Evolutionary conservation across 2,329 filamentous ascomycete species (phyloP), one percentile per base, ranked within the genome.

Genomic region (Trichoderma pleuroti): DNA sequence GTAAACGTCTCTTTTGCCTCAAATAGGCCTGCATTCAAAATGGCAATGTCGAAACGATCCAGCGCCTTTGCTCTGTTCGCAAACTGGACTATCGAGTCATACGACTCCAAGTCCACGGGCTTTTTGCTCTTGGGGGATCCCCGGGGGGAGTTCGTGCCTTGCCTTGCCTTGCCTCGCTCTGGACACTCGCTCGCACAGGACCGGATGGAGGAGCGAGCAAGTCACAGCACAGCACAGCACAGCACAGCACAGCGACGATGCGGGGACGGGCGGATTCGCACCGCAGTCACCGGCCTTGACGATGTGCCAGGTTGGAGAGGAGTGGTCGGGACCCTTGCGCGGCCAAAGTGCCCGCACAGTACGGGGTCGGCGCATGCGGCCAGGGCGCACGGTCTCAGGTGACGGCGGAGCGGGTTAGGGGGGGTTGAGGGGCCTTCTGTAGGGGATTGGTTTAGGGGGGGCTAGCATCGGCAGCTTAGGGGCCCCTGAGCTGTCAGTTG

Each of bases 301-400:
- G 46, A 52, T 52, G 10, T 49, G 63, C 62, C 32, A 57, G 34
- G 64, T 46, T 67, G 64, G 64, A 42, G 34, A 59, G 46, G 64
- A 57, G 34, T 67, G 64, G 64, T 8, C 32, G 62, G 63, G 63
- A 52, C 30, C 49, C 42, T 34, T 64, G 62, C 42, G 46, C 24
- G 42, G 62, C 42, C 49, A 36, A 67, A 54, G 67, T 69, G 59
- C 59, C 67, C 57, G 67, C 67, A 69, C 67, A 63, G 67, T 69
- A 26, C 18, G 46, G 21, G 59, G 30, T 69, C n/a, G 60, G 66
- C 56, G 61, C 42, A 62, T 54, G 57, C 32, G 32, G 10, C 24
- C 4, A 8, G 46, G 12, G 21, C 34, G 57, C 49, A 69, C 67
- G 30, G 67, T 69, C 67, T 69, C 67, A 56, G 67, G 67, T 69